A percentile compares a stretch with the other conserved stretches of the same genome.
Evolutionary conservation across 352 stramenopile genomes (phyloP).

Genomic region (Globisporangium barbulae): DNA sequence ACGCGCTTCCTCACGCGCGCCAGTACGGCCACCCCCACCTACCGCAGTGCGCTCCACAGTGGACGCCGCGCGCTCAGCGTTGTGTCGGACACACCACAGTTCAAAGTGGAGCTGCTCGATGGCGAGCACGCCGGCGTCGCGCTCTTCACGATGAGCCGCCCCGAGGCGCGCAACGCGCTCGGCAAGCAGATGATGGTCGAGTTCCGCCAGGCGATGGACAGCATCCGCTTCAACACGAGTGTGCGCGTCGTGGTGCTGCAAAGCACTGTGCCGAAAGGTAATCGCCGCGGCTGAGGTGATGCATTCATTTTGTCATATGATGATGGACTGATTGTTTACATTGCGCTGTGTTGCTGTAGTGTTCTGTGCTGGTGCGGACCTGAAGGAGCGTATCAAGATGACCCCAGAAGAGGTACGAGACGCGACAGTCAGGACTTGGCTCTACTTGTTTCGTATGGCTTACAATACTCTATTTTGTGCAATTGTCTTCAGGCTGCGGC

Average conservation of each 20-base stretch:
- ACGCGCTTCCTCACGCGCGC: constrained; percentile 13
- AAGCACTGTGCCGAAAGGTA: constrained; percentile 61
- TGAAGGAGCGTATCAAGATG: constrained; percentile 91
- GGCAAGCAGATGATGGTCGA: constrained; percentile 81
- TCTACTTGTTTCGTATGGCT: not conserved
- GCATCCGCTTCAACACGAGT: constrained; percentile 57
- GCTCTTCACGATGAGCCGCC: constrained; percentile 77
- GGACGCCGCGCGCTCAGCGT: constrained; percentile 15
- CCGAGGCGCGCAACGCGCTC: constrained; percentile 71
- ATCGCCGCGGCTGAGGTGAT: not conserved
- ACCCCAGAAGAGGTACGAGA: constrained; percentile 67
- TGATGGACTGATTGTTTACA: not conserved
- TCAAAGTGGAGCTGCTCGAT: constrained; percentile 57
- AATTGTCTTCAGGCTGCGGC: constrained; percentile 31
- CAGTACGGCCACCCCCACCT: not conserved
- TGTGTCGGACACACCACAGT: constrained; percentile 26
- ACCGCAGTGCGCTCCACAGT: not conserved
- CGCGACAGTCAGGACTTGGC: not conserved
- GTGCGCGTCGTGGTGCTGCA: constrained; percentile 80
- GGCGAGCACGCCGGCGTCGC: constrained; percentile 56
- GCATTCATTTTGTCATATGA: not conserved
- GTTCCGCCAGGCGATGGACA: constrained; percentile 64
- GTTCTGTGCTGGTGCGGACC: constrained; percentile 88
- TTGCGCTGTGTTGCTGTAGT: constrained; percentile 25
- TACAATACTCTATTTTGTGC: constrained; percentile 1